These are phyloP conservation scores for Actinomucor elegans DNA, from an alignment of 371 early-diverging fungal genomes.

Conservation along the genomic window DNA sequence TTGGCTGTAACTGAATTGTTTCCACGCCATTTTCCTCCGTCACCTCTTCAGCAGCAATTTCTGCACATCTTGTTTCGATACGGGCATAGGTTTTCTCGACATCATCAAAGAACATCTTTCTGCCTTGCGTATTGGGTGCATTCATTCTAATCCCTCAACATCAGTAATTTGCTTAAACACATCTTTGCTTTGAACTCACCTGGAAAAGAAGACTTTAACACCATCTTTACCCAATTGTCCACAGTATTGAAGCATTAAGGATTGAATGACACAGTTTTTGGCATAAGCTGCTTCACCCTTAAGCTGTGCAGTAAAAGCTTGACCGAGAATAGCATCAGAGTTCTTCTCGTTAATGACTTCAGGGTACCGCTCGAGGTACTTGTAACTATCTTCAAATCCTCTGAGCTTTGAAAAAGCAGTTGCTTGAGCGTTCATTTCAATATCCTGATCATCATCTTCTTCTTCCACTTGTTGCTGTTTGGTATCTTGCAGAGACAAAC, in stretches of 20 bases:
- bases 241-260: slow-evolving; percentile 82
- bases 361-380: slow-evolving; percentile 68
- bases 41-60: slow-evolving; percentile 60
- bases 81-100: slow-evolving; percentile 79
- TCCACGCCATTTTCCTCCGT: slow-evolving; percentile 62
- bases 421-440: slow-evolving; percentile 63
- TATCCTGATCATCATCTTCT: slow-evolving; percentile 52
- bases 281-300: slow-evolving; percentile 67
- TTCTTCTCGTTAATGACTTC: slow-evolving; percentile 67
- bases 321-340: slow-evolving; percentile 84
- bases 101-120: slow-evolving; percentile 81
- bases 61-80: slow-evolving; percentile 76
- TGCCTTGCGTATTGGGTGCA: slow-evolving; percentile 54
- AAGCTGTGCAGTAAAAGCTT: slow-evolving; percentile 82
- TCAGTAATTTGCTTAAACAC: too few species aligned
- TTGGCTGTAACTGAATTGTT: slow-evolving; percentile 72
- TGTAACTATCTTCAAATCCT: slow-evolving; percentile 66
- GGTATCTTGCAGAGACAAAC: slow-evolving; percentile 19
- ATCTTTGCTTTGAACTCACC: slow-evolving; percentile 58
- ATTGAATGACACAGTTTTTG: slow-evolving; percentile 79
- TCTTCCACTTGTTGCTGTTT: slow-evolving; percentile 36
- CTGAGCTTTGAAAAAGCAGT: slow-evolving; percentile 61
- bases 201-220: slow-evolving; percentile 80
- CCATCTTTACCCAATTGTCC: slow-evolving; percentile 83
- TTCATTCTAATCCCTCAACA: slow-evolving; percentile 52